Conservation (phyloP, 306 rosid genomes). For the Cercis canadensis region DNA sequence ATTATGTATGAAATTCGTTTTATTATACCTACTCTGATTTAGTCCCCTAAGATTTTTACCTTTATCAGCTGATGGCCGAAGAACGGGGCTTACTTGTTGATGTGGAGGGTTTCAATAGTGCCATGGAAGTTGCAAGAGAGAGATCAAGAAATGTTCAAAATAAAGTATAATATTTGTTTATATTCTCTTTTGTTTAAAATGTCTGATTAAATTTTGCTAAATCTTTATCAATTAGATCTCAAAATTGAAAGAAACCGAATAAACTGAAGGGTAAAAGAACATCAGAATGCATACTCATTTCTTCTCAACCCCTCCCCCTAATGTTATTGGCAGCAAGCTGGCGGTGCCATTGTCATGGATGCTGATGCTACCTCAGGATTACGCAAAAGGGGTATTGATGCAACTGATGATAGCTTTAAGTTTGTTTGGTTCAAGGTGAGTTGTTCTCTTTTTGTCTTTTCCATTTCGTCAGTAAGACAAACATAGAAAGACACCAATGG, state of each 20-base stretch:
- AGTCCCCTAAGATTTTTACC: slow-evolving; percentile 31
- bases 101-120: slow-evolving; percentile 70
- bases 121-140: slow-evolving; percentile 96
- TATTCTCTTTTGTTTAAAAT: slow-evolving; percentile 5
- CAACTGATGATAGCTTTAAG: slow-evolving; percentile 90
- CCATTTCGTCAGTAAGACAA: background rate
- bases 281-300: background rate
- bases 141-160: slow-evolving; percentile 92
- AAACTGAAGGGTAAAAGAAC: no score
- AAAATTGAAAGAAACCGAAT: slow-evolving; percentile 1
- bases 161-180: slow-evolving; percentile 59
- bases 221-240: background rate
- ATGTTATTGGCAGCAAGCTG: slow-evolving; percentile 78
- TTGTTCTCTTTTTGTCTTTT: background rate
- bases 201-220: background rate
- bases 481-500: background rate
- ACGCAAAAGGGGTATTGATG: slow-evolving; percentile 67
- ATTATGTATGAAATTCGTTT: slow-evolving; percentile 21
- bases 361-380: slow-evolving; percentile 90
- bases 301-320: slow-evolving; percentile 9
- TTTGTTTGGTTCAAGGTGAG: slow-evolving; percentile 77
- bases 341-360: slow-evolving; percentile 87
- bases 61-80: slow-evolving; percentile 92
- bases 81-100: slow-evolving; percentile 85
- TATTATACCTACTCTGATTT: slow-evolving; percentile 9